These are phyloP conservation scores for Zasmidium cellare DNA, from an alignment of 2,329 filamentous ascomycete genomes.

Conservation along the genomic window DNA sequence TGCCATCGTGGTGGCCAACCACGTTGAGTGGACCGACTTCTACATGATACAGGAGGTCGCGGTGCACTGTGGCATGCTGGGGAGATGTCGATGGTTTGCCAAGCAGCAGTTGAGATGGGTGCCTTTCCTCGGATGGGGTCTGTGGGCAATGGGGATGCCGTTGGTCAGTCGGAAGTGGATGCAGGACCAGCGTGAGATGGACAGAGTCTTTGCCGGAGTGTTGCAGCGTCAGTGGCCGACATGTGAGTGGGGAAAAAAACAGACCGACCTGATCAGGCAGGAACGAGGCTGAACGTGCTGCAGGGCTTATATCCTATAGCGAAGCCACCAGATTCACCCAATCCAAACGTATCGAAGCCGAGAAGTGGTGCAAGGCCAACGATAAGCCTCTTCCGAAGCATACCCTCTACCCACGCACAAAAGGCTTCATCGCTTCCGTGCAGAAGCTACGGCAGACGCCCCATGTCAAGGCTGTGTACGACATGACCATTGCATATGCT, in stretches of 20 bases:
- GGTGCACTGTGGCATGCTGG: conserved; percentile 56
- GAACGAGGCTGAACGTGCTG: not conserved
- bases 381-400: conserved; percentile 55
- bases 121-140: conserved; percentile 63
- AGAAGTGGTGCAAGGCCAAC: conserved; percentile 54
- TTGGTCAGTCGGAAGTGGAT: conserved; percentile 63
- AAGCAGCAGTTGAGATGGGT: conserved; percentile 61
- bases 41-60: conserved; percentile 64
- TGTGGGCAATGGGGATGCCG: conserved; percentile 67
- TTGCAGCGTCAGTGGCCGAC: conserved; percentile 55
- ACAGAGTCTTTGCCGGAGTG: conserved; percentile 58
- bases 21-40: conserved; percentile 64
- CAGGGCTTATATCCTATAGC: conserved; percentile 65
- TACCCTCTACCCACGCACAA: conserved; percentile 61
- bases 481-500: conserved; percentile 42
- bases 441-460: conserved; percentile 48
- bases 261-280: not conserved
- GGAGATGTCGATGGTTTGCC: conserved; percentile 63
- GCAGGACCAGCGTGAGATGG: conserved; percentile 57
- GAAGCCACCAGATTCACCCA: conserved; percentile 63
- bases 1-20: conserved; percentile 61
- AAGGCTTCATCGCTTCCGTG: conserved; percentile 62
- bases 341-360: conserved; percentile 53
- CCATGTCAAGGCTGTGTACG: conserved; percentile 40
- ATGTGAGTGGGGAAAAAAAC: conserved; percentile 47